These are phyloP conservation scores for Monosporascus ibericus DNA, from an alignment of 2,329 filamentous ascomycete genomes.

Conservation along the genomic window DNA sequence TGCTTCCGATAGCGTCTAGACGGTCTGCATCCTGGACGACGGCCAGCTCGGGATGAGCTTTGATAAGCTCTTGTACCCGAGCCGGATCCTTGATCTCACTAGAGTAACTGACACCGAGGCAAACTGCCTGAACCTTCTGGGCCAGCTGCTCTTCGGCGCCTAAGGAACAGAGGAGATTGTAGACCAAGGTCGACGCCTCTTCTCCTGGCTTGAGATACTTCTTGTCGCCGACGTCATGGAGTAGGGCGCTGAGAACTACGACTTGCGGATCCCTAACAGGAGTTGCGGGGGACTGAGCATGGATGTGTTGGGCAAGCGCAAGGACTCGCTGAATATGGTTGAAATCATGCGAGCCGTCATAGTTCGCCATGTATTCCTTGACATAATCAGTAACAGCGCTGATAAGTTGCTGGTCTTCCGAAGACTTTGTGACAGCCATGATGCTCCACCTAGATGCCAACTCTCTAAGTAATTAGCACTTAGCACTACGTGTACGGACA, in stretches of 20 bases:
- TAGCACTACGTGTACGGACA: slow-evolving; percentile 17
- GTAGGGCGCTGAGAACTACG: slow-evolving; percentile 63
- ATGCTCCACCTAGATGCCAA: slow-evolving; percentile 8
- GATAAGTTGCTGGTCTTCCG: slow-evolving; percentile 39
- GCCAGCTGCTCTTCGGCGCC: slow-evolving; percentile 56
- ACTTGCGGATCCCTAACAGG: slow-evolving; percentile 41
- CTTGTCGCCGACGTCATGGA: slow-evolving; percentile 86
- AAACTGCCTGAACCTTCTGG: slow-evolving; percentile 62
- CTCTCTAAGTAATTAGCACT: slow-evolving; percentile 17
- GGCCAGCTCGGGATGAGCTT: slow-evolving; percentile 63
- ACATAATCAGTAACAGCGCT: slow-evolving; percentile 56
- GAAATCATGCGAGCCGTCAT: slow-evolving; percentile 86
- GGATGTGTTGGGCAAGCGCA: slow-evolving; percentile 62
- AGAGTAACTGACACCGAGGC: slow-evolving; percentile 71
- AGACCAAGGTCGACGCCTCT: slow-evolving; percentile 50
- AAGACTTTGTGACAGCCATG: slow-evolving; percentile 18
- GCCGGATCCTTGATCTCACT: slow-evolving; percentile 62
- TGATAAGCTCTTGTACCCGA: slow-evolving; percentile 55
- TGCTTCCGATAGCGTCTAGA: slow-evolving; percentile 82
- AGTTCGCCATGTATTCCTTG: slow-evolving; percentile 65
- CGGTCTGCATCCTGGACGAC: slow-evolving; percentile 91
- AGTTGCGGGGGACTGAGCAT: slow-evolving; percentile 31
- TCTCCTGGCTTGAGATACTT: slow-evolving; percentile 64
- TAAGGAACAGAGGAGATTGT: slow-evolving; percentile 46
- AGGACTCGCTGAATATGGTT: slow-evolving; percentile 76